phyloP scores from a whole-genome alignment of 2,329 filamentous ascomycete genomes.

The Cercospora sojina region DNA sequence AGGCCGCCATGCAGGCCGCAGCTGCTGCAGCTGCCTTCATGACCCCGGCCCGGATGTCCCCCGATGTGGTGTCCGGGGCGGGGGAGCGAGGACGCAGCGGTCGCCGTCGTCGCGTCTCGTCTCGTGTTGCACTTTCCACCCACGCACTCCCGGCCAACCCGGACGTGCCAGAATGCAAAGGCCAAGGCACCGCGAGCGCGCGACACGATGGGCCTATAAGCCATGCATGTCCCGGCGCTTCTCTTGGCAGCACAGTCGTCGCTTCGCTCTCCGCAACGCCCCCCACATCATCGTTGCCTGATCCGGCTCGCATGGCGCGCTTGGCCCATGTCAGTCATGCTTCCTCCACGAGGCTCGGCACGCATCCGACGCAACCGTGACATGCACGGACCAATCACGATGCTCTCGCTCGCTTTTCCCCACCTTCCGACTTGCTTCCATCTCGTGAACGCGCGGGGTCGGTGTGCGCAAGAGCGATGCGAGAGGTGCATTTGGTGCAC shows the following conservation, averaged over 20 bases:
- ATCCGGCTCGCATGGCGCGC: not conserved
- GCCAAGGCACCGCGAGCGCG: too few relatives aligned
- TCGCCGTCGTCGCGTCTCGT: not conserved
- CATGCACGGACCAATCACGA: not conserved
- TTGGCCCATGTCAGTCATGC: constrained; percentile 8
- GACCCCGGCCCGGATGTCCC: not conserved
- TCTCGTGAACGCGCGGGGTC: not conserved
- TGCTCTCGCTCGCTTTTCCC: not conserved
- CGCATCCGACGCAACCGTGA: not conserved
- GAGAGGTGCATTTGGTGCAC: not conserved
- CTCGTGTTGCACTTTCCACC: not conserved
- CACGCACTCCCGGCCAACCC: not conserved
- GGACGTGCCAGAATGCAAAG: not conserved
- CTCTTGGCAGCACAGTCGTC: not conserved
- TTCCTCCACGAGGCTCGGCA: constrained; percentile 9
- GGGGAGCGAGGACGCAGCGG: not conserved
- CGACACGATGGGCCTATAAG: not conserved
- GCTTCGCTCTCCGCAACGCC: not conserved
- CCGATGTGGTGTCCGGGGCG: not conserved
- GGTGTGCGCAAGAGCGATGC: not conserved
- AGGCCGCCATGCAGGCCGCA: constrained; percentile 2
- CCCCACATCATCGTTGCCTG: constrained; percentile 6
- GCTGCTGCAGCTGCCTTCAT: too few relatives aligned
- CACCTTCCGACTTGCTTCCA: not conserved
- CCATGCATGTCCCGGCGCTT: too few relatives aligned